A percentile compares a stretch with the other conserved stretches of the same genome.
These are phyloP conservation scores for Cutaneotrichosporon sp. DNA, from an alignment of 1,284 basidiomycete genomes.

Conservation along the genomic window DNA sequence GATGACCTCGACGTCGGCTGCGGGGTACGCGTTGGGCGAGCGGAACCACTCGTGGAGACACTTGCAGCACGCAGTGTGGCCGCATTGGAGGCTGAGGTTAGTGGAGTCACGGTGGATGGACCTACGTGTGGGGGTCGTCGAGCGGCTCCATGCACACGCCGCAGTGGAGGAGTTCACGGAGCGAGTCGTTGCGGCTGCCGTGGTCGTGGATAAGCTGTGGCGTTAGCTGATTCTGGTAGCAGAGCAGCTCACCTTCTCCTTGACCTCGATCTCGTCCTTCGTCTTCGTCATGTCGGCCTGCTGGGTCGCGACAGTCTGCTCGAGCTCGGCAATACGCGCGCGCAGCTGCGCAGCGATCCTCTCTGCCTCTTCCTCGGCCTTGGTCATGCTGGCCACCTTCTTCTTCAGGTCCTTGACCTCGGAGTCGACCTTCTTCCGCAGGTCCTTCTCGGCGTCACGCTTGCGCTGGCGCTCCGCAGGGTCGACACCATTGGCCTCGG, in stretches of 20 bases:
- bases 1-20: conserved; percentile 25
- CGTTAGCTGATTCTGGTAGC: conserved; percentile 13
- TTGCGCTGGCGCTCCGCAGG: neutral
- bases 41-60: conserved; percentile 50
- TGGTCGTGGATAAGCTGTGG: conserved; percentile 24
- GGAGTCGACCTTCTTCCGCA: too few relatives aligned
- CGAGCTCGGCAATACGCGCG: conserved; percentile 16
- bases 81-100: conserved; percentile 44
- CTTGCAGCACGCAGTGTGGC: conserved; percentile 47
- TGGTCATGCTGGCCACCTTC: neutral
- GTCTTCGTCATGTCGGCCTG: conserved; percentile 20
- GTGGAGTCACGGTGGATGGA: conserved; percentile 8
- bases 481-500: neutral
- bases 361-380: conserved; percentile 13
- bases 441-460: neutral
- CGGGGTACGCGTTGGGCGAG: conserved; percentile 40
- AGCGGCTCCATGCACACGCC: conserved; percentile 46
- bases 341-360: neutral
- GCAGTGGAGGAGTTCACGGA: conserved; percentile 44
- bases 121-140: conserved; percentile 51
- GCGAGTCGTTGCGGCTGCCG: conserved; percentile 29
- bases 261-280: conserved; percentile 14
- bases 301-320: conserved; percentile 9
- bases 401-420: conserved; percentile 6
- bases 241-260: conserved; percentile 18